phyloP scores from a whole-genome alignment of 2,329 filamentous ascomycete genomes.

The Byssothecium circinans region DNA sequence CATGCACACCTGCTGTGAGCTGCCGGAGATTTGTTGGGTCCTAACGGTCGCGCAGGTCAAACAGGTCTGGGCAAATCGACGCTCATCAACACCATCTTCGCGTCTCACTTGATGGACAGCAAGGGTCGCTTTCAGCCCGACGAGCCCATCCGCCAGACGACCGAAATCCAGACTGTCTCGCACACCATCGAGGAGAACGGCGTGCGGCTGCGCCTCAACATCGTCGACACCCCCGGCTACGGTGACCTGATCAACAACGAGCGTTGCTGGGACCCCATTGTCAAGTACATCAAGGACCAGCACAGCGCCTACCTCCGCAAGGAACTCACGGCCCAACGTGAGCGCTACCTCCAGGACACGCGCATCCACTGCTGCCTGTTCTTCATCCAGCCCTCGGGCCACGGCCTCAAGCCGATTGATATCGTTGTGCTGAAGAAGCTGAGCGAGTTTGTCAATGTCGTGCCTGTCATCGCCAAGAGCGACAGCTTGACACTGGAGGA shows the following conservation, averaged over 20 bases:
- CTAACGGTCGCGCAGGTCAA: constrained; percentile 68
- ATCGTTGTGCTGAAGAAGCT: constrained; percentile 99
- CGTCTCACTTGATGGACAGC: constrained; percentile 97
- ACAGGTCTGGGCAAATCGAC: constrained; percentile 98
- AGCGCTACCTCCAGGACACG: constrained; percentile 98
- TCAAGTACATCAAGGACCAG: constrained; percentile 99
- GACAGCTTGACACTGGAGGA: constrained; percentile 96
- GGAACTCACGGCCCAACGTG: constrained; percentile 97
- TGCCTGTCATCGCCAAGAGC: constrained; percentile 97
- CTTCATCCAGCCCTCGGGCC: constrained; percentile 98
- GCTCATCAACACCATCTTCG: constrained; percentile 99
- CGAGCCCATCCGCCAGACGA: constrained; percentile 91
- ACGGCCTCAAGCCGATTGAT: constrained; percentile 98
- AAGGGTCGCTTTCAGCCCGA: constrained; percentile 93
- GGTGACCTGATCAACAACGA: constrained; percentile 99
- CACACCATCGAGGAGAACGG: constrained; percentile 99
- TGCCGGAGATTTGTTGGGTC: constrained; percentile 5
- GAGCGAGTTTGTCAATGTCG: constrained; percentile 98
- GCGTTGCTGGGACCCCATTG: constrained; percentile 99
- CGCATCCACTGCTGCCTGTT: constrained; percentile 99
- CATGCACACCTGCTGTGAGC: not conserved
- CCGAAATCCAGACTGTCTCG: constrained; percentile 96
- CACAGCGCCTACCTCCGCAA: constrained; percentile 99
- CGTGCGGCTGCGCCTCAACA: constrained; percentile 95
- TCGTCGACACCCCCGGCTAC: constrained; percentile 97